phyloP scores from a whole-genome alignment of 2,329 filamentous ascomycete genomes.

The Leptographium lundbergii region DNA sequence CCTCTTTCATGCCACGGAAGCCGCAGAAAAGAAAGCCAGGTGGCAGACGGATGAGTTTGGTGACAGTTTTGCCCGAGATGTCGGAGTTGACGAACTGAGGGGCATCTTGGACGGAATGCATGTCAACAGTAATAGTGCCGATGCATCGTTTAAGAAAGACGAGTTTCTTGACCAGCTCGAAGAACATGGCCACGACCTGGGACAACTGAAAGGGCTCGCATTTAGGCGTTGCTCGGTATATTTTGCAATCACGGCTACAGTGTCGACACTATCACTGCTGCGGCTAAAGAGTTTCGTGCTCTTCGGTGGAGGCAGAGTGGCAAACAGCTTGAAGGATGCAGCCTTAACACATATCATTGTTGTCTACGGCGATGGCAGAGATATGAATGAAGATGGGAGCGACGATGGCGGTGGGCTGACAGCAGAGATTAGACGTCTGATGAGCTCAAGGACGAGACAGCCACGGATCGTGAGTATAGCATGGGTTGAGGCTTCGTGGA shows the following conservation, averaged over 20 bases:
- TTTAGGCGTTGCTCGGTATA: slow-evolving; percentile 35
- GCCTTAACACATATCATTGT: slow-evolving; percentile 64
- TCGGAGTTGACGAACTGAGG: slow-evolving; percentile 20
- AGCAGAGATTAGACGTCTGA: slow-evolving; percentile 29
- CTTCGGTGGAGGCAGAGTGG: slow-evolving; percentile 57
- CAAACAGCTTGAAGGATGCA: slow-evolving; percentile 34
- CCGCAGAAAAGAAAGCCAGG: slow-evolving; percentile 38
- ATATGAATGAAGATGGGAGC: slow-evolving; percentile 22
- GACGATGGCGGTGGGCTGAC: slow-evolving; percentile 19
- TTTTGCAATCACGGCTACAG: slow-evolving; percentile 19
- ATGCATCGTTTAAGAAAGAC: slow-evolving; percentile 25
- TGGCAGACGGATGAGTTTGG: slow-evolving; percentile 62
- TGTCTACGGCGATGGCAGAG: slow-evolving; percentile 19
- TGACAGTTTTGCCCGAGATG: slow-evolving; percentile 70
- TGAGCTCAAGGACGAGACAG: slow-evolving; percentile 35
- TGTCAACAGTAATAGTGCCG: slow-evolving; percentile 12
- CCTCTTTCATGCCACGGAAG: slow-evolving; percentile 55
- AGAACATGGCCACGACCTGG: slow-evolving; percentile 39
- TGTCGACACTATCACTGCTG: background rate
- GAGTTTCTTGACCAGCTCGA: slow-evolving; percentile 43
- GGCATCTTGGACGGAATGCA: slow-evolving; percentile 25
- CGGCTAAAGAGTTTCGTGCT: slow-evolving; percentile 39
- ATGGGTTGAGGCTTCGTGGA: slow-evolving; percentile 77
- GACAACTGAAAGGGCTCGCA: slow-evolving; percentile 36
- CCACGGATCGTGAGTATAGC: slow-evolving; percentile 55